Conservation (phyloP, 305 asterid species). For the Coffea humblotiana region DNA sequence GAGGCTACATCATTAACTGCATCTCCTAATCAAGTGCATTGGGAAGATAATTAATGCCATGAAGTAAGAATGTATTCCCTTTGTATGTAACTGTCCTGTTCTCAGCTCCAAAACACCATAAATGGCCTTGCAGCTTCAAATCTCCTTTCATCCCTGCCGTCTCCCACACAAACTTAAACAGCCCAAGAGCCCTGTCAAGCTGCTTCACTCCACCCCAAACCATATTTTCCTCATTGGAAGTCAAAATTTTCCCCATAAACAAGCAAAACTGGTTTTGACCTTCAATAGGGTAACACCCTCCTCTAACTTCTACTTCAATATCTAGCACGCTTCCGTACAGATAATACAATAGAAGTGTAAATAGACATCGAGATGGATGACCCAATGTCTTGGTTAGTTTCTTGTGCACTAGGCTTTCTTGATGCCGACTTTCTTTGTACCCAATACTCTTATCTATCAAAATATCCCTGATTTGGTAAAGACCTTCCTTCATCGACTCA, state of each 20-base stretch:
- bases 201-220: slow-evolving; percentile 63
- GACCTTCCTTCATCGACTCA: slow-evolving; percentile 81
- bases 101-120: slow-evolving; percentile 76
- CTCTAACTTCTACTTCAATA: slow-evolving; percentile 71
- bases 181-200: slow-evolving; percentile 63
- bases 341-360: slow-evolving; percentile 67
- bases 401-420: slow-evolving; percentile 72
- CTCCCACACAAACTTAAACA: slow-evolving; percentile 87
- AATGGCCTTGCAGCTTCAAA: slow-evolving; percentile 78
- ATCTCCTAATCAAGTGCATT: not conserved
- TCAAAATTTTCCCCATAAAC: slow-evolving; percentile 79
- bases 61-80: slow-evolving; percentile 57
- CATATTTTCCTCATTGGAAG: slow-evolving; percentile 54
- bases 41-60: slow-evolving; percentile 38
- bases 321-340: slow-evolving; percentile 58
- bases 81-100: slow-evolving; percentile 48
- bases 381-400: slow-evolving; percentile 65
- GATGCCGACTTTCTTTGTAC: slow-evolving; percentile 61
- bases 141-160: slow-evolving; percentile 68
- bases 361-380: slow-evolving; percentile 70
- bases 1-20: not conserved
- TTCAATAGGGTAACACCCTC: slow-evolving; percentile 56
- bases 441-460: slow-evolving; percentile 70
- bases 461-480: slow-evolving; percentile 69
- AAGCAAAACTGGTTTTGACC: slow-evolving; percentile 44